Conservation (phyloP, 2,329 filamentous ascomycete species). For the Pseudogymnoascus sp. region DNA sequence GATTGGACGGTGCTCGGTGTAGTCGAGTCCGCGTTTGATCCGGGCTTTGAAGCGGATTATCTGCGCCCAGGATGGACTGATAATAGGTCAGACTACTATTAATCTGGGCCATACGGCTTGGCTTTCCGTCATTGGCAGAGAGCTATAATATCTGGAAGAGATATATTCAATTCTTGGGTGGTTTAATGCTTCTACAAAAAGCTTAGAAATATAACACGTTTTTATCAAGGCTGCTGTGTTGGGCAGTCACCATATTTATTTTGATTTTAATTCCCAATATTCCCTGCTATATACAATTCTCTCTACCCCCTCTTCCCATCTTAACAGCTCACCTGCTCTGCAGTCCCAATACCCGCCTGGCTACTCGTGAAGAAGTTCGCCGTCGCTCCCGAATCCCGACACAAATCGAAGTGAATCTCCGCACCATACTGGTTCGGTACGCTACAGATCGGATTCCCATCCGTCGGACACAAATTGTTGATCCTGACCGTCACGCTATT, state of each 20-base stretch:
- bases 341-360: background rate
- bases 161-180: background rate
- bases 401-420: background rate
- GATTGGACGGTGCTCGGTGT: conserved; percentile 48
- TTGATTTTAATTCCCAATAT: background rate
- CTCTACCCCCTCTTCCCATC: background rate
- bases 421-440: conserved; percentile 1
- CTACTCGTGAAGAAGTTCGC: background rate
- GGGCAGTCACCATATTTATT: too few relatives aligned
- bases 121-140: background rate
- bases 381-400: background rate
- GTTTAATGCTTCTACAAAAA: background rate
- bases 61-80: conserved; percentile 45
- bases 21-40: conserved; percentile 44
- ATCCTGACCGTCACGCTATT: background rate
- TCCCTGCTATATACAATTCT: background rate
- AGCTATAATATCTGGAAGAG: background rate
- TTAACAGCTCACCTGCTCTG: conserved; percentile 6
- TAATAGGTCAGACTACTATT: conserved; percentile 5
- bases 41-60: conserved; percentile 40
- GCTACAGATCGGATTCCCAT: background rate
- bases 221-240: background rate
- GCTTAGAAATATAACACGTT: background rate
- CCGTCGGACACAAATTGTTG: background rate
- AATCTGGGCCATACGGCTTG: background rate